These are phyloP conservation scores for Domatiomyces catenatus DNA, from an alignment of 2,329 filamentous ascomycete genomes.

Conservation along the genomic window DNA sequence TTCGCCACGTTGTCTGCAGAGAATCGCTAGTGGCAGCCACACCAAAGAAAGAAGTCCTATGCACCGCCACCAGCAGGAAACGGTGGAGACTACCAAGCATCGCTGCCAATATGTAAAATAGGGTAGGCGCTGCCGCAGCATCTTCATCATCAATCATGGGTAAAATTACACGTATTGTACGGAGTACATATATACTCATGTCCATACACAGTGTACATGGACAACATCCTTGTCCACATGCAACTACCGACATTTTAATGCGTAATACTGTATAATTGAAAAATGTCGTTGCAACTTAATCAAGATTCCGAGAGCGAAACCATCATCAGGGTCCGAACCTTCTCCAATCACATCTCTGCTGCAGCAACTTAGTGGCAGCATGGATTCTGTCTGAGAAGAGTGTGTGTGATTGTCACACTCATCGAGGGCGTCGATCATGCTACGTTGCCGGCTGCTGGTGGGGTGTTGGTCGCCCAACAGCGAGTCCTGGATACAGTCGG, in stretches of 20 bases:
- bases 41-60: neutral
- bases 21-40: neutral
- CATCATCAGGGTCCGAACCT: neutral
- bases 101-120: neutral
- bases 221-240: neutral
- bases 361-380: neutral
- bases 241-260: neutral
- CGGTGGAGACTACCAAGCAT: neutral
- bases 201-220: no score
- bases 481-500: no score
- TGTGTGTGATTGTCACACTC: neutral
- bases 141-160: neutral
- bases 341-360: neutral
- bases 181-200: no score
- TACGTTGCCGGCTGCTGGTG: neutral
- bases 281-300: neutral
- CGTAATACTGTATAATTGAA: neutral
- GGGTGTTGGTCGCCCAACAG: no score
- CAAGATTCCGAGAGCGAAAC: neutral
- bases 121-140: neutral
- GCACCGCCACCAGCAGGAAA: neutral
- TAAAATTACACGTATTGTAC: no score
- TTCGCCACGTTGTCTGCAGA: neutral
- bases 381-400: neutral
- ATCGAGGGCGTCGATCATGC: neutral